A percentile compares a stretch with the other conserved stretches of the same genome.
These are phyloP conservation scores for Rhizophagus sp. DNA, from an alignment of 192 early-diverging fungal genomes.

Conservation along the genomic window DNA sequence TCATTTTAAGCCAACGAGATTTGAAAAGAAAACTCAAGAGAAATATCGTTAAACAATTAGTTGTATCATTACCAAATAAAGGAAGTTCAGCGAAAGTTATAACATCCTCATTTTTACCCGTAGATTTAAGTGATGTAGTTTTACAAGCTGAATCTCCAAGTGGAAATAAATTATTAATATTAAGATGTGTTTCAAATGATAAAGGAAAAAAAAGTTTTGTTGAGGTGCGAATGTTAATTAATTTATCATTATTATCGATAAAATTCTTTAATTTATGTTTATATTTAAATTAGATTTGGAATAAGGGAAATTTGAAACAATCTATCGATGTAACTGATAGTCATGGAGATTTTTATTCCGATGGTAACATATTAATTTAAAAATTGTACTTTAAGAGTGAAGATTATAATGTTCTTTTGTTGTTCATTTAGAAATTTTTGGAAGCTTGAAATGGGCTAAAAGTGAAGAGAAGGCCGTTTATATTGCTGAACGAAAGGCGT, in stretches of 20 bases:
- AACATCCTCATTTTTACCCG: background rate
- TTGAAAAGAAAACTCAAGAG: background rate
- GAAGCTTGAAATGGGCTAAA: conserved; percentile 61
- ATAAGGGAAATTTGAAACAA: conserved; percentile 49
- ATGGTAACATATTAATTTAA: conserved; percentile 33
- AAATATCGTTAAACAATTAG: background rate
- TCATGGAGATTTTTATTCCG: conserved; percentile 74
- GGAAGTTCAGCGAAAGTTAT: conserved; percentile 1
- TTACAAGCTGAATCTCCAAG: conserved; percentile 37
- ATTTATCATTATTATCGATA: background rate
- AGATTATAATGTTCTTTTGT: background rate
- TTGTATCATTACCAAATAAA: background rate
- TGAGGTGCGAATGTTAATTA: conserved; percentile 38
- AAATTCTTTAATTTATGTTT: background rate
- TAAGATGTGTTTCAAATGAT: conserved; percentile 46
- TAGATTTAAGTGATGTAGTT: conserved; percentile 41
- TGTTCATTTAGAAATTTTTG: conserved; percentile 41
- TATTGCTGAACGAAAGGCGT: conserved; percentile 67
- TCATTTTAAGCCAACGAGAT: background rate
- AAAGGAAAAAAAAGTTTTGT: conserved; percentile 55
- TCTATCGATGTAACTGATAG: conserved; percentile 63
- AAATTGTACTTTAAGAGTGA: background rate
- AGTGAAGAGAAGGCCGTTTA: conserved; percentile 61
- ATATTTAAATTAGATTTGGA: conserved; percentile 45
- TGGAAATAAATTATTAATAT: conserved; percentile 38